Conservation (phyloP, 495 filamentous ascomycete genomes). For the Antarctomyces pellizariae region DNA sequence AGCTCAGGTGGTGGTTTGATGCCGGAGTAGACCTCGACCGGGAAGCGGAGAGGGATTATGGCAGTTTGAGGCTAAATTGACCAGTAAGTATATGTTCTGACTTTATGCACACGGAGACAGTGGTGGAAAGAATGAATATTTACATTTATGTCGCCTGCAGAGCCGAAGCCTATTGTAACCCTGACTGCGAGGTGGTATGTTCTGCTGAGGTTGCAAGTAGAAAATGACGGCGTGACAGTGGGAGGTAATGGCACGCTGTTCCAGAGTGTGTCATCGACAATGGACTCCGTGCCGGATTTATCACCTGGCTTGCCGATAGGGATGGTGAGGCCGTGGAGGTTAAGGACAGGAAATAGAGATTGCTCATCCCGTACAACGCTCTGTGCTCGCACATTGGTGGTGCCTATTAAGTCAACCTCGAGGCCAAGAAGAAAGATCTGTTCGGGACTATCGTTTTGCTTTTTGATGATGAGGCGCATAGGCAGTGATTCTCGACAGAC, state of each 20-base stretch:
- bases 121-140: slow-evolving; percentile 3
- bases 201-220: slow-evolving; percentile 69
- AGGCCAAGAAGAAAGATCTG: slow-evolving; percentile 52
- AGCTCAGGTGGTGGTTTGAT: slow-evolving; percentile 61
- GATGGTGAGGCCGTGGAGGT: slow-evolving; percentile 38
- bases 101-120: neutral
- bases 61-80: slow-evolving; percentile 35
- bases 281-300: slow-evolving; percentile 35
- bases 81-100: slow-evolving; percentile 5
- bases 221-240: slow-evolving; percentile 64
- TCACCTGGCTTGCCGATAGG: slow-evolving; percentile 33
- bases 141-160: slow-evolving; percentile 27
- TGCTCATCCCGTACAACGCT: slow-evolving; percentile 39
- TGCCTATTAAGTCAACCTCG: slow-evolving; percentile 59
- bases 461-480: slow-evolving; percentile 53
- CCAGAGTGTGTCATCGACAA: slow-evolving; percentile 48
- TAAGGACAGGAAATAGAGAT: slow-evolving; percentile 43
- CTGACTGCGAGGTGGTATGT: slow-evolving; percentile 64
- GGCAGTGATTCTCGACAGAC: slow-evolving; percentile 75
- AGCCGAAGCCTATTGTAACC: slow-evolving; percentile 40
- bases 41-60: slow-evolving; percentile 53
- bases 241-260: slow-evolving; percentile 43
- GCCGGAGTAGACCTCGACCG: slow-evolving; percentile 69
- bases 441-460: slow-evolving; percentile 36
- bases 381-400: slow-evolving; percentile 54